Evolutionary conservation across 192 early-diverging fungal genomes (phyloP).

Genomic region (Glomus cerebriforme): DNA sequence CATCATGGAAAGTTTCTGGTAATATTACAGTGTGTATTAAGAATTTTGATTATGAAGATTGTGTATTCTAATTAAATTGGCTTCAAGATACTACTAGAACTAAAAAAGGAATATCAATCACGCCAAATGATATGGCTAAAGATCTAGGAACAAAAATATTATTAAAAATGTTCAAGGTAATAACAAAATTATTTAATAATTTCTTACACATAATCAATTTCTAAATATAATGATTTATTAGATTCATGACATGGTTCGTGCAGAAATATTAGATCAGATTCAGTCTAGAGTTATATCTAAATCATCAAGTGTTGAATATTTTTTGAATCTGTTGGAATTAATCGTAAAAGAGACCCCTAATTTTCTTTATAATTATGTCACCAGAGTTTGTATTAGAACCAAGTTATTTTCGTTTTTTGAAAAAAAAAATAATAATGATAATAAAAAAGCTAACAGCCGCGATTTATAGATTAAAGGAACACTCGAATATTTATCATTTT

Average conservation of each 20-base stretch:
- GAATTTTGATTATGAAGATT: not conserved
- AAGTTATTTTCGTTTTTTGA: not conserved
- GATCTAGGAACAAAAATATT: slow-evolving; percentile 50
- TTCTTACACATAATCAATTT: no score
- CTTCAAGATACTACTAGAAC: not conserved
- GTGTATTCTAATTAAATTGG: not conserved
- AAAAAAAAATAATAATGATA: no score
- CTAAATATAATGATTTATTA: slow-evolving; percentile 33
- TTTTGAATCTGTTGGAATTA: slow-evolving; percentile 48
- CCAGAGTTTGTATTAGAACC: slow-evolving; percentile 24
- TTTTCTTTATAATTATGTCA: slow-evolving; percentile 39
- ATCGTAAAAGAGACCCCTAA: slow-evolving; percentile 50
- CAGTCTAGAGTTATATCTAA: slow-evolving; percentile 55
- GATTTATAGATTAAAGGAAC: slow-evolving; percentile 58
- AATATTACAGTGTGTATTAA: not conserved
- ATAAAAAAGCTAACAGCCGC: not conserved
- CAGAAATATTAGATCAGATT: slow-evolving; percentile 73
- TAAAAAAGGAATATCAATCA: slow-evolving; percentile 32
- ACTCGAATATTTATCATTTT: slow-evolving; percentile 64
- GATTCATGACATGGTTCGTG: slow-evolving; percentile 66
- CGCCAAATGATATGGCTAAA: slow-evolving; percentile 42
- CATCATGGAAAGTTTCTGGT: slow-evolving; percentile 27
- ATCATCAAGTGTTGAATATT: slow-evolving; percentile 46
- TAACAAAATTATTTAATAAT: not conserved
- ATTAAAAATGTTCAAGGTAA: slow-evolving; percentile 54